phyloP scores from a whole-genome alignment of 148 eudicot species.

The Camellia granthamiana region DNA sequence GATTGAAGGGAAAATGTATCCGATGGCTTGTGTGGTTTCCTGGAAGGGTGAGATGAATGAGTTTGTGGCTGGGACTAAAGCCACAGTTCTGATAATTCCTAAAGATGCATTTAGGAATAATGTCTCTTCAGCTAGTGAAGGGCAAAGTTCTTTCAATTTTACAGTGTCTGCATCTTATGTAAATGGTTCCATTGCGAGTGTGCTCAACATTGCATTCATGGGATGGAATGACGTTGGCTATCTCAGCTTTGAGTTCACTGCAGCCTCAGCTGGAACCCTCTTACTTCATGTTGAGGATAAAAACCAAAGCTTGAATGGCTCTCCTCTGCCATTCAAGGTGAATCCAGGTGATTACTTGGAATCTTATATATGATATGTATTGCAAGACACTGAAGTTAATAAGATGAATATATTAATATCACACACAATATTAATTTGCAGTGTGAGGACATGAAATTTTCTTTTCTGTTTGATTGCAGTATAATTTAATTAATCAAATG shows the following conservation, averaged over 20 bases:
- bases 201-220: constrained; percentile 40
- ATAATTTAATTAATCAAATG: neutral
- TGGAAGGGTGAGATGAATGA: constrained; percentile 68
- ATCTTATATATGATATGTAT: neutral
- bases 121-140: constrained; percentile 47
- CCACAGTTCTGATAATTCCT: constrained; percentile 58
- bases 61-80: constrained; percentile 66
- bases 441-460: neutral
- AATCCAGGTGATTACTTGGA: constrained; percentile 57
- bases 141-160: constrained; percentile 33
- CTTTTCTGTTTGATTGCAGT: neutral
- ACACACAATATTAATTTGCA: neutral
- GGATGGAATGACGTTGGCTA: constrained; percentile 63
- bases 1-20: constrained; percentile 71
- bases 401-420: neutral
- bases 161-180: constrained; percentile 44
- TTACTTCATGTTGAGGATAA: constrained; percentile 51
- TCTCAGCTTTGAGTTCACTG: constrained; percentile 58
- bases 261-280: constrained; percentile 65
- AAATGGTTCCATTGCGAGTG: constrained; percentile 48
- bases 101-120: constrained; percentile 93
- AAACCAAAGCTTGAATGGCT: constrained; percentile 58
- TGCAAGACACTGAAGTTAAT: neutral
- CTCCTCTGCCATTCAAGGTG: constrained; percentile 76
- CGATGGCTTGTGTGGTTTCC: constrained; percentile 58